Evolutionary conservation across 805 yeast genomes (phyloP).

Genomic region (Ogataea nakhonphanomensis): DNA sequence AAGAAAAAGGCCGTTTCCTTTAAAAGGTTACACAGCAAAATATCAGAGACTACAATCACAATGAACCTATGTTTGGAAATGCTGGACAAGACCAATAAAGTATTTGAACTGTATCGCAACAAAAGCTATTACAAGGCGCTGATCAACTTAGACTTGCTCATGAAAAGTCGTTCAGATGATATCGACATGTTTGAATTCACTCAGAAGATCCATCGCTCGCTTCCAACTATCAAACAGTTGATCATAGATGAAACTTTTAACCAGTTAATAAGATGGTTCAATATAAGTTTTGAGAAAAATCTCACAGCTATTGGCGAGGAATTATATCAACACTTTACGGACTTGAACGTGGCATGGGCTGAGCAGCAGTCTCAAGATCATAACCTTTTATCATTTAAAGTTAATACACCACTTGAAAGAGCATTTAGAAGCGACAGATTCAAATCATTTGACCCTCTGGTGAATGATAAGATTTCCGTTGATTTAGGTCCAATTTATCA

Average conservation of each 20-base stretch:
- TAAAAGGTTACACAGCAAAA: constrained; percentile 62
- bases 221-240: constrained; percentile 70
- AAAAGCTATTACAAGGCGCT: constrained; percentile 82
- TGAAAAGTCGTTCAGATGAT: constrained; percentile 62
- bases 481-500: constrained; percentile 77
- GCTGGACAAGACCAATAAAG: constrained; percentile 79
- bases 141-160: constrained; percentile 73
- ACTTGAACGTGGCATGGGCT: constrained; percentile 61
- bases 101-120: constrained; percentile 72
- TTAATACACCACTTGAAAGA: constrained; percentile 83
- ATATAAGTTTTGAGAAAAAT: constrained; percentile 58
- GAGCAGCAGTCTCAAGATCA: constrained; percentile 41
- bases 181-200: constrained; percentile 70
- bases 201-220: constrained; percentile 64
- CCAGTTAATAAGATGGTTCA: constrained; percentile 61
- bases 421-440: constrained; percentile 55
- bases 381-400: constrained; percentile 52
- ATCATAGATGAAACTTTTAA: constrained; percentile 74
- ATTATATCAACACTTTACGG: constrained; percentile 50
- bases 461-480: constrained; percentile 44
- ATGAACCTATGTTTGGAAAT: constrained; percentile 75
- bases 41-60: constrained; percentile 67
- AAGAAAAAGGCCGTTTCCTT: constrained; percentile 58
- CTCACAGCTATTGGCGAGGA: constrained; percentile 55
- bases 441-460: constrained; percentile 45